phyloP scores from a whole-genome alignment of 352 stramenopile species.

The Pythium phragmiticola region DNA sequence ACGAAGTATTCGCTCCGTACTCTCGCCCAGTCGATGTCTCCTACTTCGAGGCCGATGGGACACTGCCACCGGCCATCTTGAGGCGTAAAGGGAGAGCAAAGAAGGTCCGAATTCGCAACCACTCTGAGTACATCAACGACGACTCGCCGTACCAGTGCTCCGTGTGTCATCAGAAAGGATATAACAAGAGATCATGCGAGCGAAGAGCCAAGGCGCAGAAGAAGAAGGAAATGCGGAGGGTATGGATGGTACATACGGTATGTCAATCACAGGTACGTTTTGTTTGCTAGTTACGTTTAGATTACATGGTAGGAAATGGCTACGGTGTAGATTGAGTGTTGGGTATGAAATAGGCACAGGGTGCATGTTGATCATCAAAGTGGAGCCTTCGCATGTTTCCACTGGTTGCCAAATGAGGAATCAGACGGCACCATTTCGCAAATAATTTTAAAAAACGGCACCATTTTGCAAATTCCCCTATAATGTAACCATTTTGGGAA shows the following conservation, averaged over 20 bases:
- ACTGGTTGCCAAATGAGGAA: not conserved
- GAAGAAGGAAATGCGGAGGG: too few relatives aligned
- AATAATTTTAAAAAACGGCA: not conserved
- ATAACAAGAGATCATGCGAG: slow-evolving; percentile 8
- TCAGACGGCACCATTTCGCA: not conserved
- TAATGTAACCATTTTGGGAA: too few relatives aligned
- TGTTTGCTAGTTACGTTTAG: not conserved
- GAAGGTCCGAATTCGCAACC: slow-evolving; percentile 12
- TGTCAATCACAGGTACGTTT: too few relatives aligned
- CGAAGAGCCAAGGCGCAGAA: not conserved
- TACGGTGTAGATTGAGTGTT: not conserved
- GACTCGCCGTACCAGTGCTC: slow-evolving; percentile 19
- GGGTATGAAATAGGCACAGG: not conserved
- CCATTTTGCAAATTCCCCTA: not conserved
- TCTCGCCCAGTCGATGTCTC: slow-evolving; percentile 2
- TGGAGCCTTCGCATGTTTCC: not conserved
- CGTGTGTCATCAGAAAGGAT: not conserved
- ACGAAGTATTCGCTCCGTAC: slow-evolving; percentile 8
- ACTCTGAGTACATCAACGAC: slow-evolving; percentile 11
- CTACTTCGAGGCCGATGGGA: slow-evolving; percentile 4
- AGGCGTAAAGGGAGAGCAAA: slow-evolving; percentile 3
- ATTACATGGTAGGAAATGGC: not conserved
- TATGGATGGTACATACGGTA: too few relatives aligned
- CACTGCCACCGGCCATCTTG: slow-evolving; percentile 4
- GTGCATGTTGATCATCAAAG: not conserved